These are phyloP conservation scores for Aspergillus eucalypticola DNA, from an alignment of 2,329 filamentous ascomycete genomes.

Conservation along the genomic window DNA sequence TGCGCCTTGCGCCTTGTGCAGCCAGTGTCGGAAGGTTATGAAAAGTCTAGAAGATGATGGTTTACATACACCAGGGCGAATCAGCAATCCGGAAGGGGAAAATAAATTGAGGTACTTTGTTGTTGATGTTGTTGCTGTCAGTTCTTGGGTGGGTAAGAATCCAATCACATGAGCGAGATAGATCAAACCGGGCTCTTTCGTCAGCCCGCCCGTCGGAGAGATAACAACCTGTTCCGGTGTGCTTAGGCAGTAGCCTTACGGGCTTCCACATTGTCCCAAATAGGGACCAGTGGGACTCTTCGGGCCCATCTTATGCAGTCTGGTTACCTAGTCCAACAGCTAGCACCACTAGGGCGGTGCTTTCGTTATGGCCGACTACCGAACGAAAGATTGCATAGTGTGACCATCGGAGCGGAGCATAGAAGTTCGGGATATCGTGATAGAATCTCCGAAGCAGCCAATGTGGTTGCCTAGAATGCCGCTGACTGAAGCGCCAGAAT, in stretches of 20 bases:
- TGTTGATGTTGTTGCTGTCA: neutral
- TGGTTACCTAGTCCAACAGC: neutral
- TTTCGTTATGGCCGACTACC: neutral
- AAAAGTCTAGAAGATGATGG: neutral
- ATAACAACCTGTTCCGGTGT: conserved; percentile 19
- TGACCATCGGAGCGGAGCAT: neutral
- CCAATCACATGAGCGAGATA: conserved; percentile 18
- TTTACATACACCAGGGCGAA: conserved; percentile 1
- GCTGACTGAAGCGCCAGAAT: conserved; percentile 19
- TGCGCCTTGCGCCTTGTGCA: neutral
- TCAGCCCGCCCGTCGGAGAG: conserved; percentile 19
- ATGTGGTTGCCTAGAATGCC: conserved; percentile 15
- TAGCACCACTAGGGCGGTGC: conserved; percentile 3
- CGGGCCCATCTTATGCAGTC: neutral
- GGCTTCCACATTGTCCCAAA: neutral
- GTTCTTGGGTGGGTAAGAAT: neutral
- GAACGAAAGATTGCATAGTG: neutral
- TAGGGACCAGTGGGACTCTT: neutral
- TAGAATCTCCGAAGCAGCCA: conserved; percentile 14
- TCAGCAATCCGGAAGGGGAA: neutral
- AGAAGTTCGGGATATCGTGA: conserved; percentile 10
- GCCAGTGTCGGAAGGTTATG: neutral
- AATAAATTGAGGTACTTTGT: neutral
- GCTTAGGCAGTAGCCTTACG: conserved; percentile 2
- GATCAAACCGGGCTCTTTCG: conserved; percentile 16